phyloP scores from a whole-genome alignment of 1,139 yeast genomes.

The Sugiyamaella pinicola region DNA sequence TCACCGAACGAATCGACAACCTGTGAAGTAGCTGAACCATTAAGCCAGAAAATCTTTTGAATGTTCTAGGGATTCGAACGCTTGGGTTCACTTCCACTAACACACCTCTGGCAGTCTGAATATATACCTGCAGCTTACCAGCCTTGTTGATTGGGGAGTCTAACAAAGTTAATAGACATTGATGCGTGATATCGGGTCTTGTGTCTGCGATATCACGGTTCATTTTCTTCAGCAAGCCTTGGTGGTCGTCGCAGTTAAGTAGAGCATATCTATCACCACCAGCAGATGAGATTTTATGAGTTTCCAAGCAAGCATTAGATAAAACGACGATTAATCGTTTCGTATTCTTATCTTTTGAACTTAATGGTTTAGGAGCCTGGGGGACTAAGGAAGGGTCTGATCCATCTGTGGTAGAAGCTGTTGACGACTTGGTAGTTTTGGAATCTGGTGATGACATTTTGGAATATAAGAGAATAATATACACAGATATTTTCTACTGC shows the following conservation, averaged over 20 bases:
- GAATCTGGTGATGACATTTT: conserved; percentile 9
- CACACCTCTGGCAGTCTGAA: conserved; percentile 93
- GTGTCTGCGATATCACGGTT: conserved; percentile 98
- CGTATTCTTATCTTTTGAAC: conserved; percentile 79
- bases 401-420: neutral
- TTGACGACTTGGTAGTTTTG: neutral
- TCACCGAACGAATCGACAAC: conserved; percentile 88
- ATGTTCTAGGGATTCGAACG: conserved; percentile 96
- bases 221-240: conserved; percentile 91
- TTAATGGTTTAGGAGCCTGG: conserved; percentile 76
- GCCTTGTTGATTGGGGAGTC: conserved; percentile 98
- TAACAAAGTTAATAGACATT: conserved; percentile 81
- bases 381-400: conserved; percentile 57
- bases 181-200: conserved; percentile 95
- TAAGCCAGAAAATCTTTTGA: conserved; percentile 93
- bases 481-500: too few relatives aligned
- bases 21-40: conserved; percentile 96
- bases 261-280: conserved; percentile 93
- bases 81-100: conserved; percentile 93
- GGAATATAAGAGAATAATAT: neutral
- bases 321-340: conserved; percentile 88
- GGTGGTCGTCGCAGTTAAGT: conserved; percentile 97
- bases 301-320: conserved; percentile 93
- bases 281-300: conserved; percentile 81
- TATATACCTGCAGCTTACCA: conserved; percentile 92